Percentiles rank a stretch among this genome's conserved stretches.
Conservation (phyloP, 148 eudicot genomes). For the Pharnaceum exiguum region DNA sequence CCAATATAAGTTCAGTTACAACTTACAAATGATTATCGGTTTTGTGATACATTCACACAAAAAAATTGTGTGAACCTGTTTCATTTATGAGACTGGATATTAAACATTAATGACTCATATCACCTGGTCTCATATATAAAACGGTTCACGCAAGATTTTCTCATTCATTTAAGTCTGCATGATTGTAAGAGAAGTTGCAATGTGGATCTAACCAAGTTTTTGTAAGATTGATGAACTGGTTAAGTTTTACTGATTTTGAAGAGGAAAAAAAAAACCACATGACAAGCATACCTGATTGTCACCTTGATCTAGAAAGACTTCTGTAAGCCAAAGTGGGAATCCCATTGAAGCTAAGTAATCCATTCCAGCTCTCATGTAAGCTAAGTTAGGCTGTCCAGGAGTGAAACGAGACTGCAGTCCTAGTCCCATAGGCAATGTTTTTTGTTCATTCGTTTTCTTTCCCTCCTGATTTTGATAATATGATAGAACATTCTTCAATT, state of each 20-base stretch:
- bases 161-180: too few species aligned
- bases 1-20: background rate
- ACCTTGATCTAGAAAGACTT: conserved; percentile 40
- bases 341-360: conserved; percentile 37
- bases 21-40: too few species aligned
- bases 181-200: too few species aligned
- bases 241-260: background rate
- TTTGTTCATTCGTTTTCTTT: conserved; percentile 16
- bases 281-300: conserved; percentile 39
- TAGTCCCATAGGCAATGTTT: conserved; percentile 33
- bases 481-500: conserved; percentile 29
- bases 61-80: too few species aligned
- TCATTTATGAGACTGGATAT: too few species aligned
- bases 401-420: conserved; percentile 52
- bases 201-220: too few species aligned
- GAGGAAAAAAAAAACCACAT: background rate
- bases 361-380: conserved; percentile 56
- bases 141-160: too few species aligned
- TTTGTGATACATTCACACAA: too few species aligned
- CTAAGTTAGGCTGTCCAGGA: conserved; percentile 41
- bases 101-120: too few species aligned
- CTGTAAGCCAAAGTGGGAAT: conserved; percentile 58
- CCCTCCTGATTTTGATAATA: too few species aligned
- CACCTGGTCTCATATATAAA: too few species aligned
- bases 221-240: too few species aligned